A percentile compares a stretch with the other conserved stretches of the same genome.
These are phyloP conservation scores for Litchi chinensis DNA, from an alignment of 345 rosid genomes.

Conservation along the genomic window DNA sequence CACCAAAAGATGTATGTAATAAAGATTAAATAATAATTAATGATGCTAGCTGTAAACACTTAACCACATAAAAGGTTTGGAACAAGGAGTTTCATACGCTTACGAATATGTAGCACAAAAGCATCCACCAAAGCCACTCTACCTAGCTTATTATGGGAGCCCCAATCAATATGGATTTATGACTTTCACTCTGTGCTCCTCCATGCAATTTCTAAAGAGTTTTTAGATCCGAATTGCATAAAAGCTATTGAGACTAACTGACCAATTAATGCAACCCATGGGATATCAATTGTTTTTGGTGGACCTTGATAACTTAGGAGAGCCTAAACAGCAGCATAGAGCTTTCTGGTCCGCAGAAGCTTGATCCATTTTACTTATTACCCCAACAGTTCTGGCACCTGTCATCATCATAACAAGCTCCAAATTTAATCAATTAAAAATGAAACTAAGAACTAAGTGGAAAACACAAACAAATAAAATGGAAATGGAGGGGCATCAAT, in stretches of 20 bases:
- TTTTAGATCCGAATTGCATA: constrained; percentile 72
- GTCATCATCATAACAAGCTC: no score
- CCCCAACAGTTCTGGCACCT: constrained; percentile 59
- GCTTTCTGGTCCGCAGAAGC: constrained; percentile 70
- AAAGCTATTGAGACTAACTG: constrained; percentile 81
- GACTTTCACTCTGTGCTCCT: constrained; percentile 75
- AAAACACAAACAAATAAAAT: no score
- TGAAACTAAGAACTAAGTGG: no score
- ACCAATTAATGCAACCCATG: constrained; percentile 81
- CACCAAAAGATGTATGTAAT: not conserved
- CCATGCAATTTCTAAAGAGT: constrained; percentile 80
- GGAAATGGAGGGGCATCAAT: no score
- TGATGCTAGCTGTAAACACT: constrained; percentile 3
- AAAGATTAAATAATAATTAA: no score
- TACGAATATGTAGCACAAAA: constrained; percentile 72
- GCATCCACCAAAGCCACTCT: constrained; percentile 80
- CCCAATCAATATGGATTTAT: constrained; percentile 71
- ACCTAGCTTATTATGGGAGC: constrained; percentile 70
- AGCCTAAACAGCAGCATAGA: constrained; percentile 74
- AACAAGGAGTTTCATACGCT: constrained; percentile 74
- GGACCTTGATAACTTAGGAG: constrained; percentile 74
- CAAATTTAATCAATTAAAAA: no score
- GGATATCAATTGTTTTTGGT: constrained; percentile 67
- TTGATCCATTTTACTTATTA: constrained; percentile 95
- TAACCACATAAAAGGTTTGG: constrained; percentile 76